Evolutionary conservation across 2,329 filamentous ascomycete species (phyloP).

Genomic region (Didymella glomerata): DNA sequence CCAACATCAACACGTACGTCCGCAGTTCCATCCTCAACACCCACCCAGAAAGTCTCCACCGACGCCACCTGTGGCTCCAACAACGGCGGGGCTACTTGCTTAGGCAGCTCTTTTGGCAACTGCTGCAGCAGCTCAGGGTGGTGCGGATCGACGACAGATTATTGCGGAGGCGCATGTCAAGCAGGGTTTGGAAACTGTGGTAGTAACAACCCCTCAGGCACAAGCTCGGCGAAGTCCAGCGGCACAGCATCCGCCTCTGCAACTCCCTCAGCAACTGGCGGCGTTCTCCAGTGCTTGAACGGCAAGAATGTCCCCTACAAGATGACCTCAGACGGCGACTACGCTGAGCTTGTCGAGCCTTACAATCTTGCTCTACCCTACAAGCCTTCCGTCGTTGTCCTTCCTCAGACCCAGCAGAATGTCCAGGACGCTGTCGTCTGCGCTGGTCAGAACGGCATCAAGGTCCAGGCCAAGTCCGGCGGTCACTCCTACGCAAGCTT

Average conservation of each 20-base stretch:
- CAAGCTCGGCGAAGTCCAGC: slow-evolving; percentile 21
- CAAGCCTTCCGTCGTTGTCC: slow-evolving; percentile 64
- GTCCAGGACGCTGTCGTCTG: slow-evolving; percentile 67
- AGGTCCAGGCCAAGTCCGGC: slow-evolving; percentile 69
- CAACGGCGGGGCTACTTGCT: slow-evolving; percentile 41
- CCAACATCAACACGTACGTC: slow-evolving; percentile 22
- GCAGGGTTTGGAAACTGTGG: slow-evolving; percentile 43
- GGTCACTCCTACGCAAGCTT: slow-evolving; percentile 69
- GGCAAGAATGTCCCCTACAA: slow-evolving; percentile 46
- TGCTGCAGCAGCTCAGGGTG: slow-evolving; percentile 54
- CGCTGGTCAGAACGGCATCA: slow-evolving; percentile 59
- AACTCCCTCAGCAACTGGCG: slow-evolving; percentile 23
- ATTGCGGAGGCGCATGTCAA: slow-evolving; percentile 48
- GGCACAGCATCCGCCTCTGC: slow-evolving; percentile 28
- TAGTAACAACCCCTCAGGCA: slow-evolving; percentile 25
- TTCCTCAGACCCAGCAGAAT: slow-evolving; percentile 62
- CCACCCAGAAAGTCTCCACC: slow-evolving; percentile 44
- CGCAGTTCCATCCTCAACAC: slow-evolving; percentile 29
- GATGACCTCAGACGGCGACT: slow-evolving; percentile 38
- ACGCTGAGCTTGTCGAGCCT: slow-evolving; percentile 41
- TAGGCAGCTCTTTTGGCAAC: slow-evolving; percentile 40
- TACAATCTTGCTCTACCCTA: slow-evolving; percentile 50
- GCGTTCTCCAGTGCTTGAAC: slow-evolving; percentile 42
- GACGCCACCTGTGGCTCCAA: slow-evolving; percentile 55
- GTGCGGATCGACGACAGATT: slow-evolving; percentile 52